A percentile compares a stretch with the other conserved stretches of the same genome.
phyloP scores from a whole-genome alignment of 2,329 filamentous ascomycete species.

The Phialophora chinensis region DNA sequence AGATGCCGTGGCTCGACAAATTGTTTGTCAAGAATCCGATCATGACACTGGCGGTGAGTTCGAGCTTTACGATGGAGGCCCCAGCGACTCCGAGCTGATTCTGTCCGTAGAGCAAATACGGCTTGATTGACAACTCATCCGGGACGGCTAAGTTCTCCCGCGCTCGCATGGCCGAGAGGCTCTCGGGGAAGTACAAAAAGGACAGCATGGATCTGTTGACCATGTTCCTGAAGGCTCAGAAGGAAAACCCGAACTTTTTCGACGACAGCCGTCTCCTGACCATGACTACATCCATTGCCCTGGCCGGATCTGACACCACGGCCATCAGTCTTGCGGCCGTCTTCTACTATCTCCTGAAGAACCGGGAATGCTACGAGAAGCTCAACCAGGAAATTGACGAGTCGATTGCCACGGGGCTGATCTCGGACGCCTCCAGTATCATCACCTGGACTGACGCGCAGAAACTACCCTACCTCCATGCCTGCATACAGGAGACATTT shows the following conservation, averaged over 20 bases:
- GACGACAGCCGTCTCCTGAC: conserved; percentile 41
- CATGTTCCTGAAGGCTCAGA: conserved; percentile 35
- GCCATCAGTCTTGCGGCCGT: conserved; percentile 43
- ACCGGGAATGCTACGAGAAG: not conserved
- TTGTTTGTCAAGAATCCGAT: conserved; percentile 36
- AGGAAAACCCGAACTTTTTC: conserved; percentile 39
- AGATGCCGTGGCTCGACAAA: conserved; percentile 36
- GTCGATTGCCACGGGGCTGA: not conserved
- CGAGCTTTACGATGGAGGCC: conserved; percentile 72
- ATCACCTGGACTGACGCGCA: not conserved
- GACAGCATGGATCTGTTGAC: conserved; percentile 33
- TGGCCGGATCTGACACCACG: conserved; percentile 47
- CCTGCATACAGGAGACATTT: not conserved
- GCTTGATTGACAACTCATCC: not conserved
- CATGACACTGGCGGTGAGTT: conserved; percentile 65
- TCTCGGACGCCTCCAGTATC: not conserved
- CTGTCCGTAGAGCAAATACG: not conserved
- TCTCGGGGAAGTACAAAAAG: conserved; percentile 45
- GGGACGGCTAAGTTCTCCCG: not conserved
- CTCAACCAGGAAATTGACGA: not conserved
- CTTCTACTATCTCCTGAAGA: conserved; percentile 41
- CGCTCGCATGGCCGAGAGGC: conserved; percentile 30
- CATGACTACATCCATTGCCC: conserved; percentile 43
- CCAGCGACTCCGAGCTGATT: conserved; percentile 45
- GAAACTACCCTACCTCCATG: not conserved